These are phyloP conservation scores for Thraustochytrium sp. DNA, from an alignment of 352 stramenopile genomes.

Conservation along the genomic window DNA sequence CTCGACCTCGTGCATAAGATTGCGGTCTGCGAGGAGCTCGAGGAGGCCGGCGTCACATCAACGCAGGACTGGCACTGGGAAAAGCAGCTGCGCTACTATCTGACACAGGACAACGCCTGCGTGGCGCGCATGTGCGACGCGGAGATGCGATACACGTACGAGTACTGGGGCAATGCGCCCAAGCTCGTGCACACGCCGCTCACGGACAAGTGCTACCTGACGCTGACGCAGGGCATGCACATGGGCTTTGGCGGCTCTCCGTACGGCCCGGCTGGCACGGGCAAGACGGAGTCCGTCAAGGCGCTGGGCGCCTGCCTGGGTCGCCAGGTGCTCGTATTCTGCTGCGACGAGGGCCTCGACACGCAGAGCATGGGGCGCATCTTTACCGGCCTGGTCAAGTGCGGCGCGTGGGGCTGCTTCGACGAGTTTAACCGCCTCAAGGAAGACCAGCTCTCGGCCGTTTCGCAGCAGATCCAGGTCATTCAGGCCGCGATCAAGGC, in stretches of 20 bases:
- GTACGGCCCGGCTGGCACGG: constrained; percentile 84
- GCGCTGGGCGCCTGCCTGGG: constrained; percentile 79
- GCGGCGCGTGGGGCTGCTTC: constrained; percentile 89
- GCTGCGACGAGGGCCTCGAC: constrained; percentile 89
- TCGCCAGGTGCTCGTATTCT: constrained; percentile 83
- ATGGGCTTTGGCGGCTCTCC: constrained; percentile 87
- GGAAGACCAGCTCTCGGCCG: constrained; percentile 83
- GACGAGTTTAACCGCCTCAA: constrained; percentile 93
- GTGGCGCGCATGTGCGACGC: constrained; percentile 52
- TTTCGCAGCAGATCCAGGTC: constrained; percentile 88
- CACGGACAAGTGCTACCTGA: constrained; percentile 89
- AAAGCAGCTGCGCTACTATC: constrained; percentile 85
- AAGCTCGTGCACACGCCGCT: constrained; percentile 88
- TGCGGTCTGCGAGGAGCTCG: constrained; percentile 82
- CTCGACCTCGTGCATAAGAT: constrained; percentile 91
- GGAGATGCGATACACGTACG: constrained; percentile 78
- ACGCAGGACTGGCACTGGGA: constrained; percentile 78
- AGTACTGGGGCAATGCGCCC: constrained; percentile 85
- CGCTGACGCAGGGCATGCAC: constrained; percentile 83
- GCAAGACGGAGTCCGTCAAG: constrained; percentile 91
- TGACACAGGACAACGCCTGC: constrained; percentile 56
- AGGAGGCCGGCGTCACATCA: constrained; percentile 58
- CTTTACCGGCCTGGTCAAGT: constrained; percentile 88
- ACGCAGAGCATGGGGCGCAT: constrained; percentile 88
- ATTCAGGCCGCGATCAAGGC: constrained; percentile 89